Evolutionary conservation across 2,329 filamentous ascomycete genomes (phyloP), one percentile per base, ranked within the genome.

Genomic region (Zymoseptoria tritici): DNA sequence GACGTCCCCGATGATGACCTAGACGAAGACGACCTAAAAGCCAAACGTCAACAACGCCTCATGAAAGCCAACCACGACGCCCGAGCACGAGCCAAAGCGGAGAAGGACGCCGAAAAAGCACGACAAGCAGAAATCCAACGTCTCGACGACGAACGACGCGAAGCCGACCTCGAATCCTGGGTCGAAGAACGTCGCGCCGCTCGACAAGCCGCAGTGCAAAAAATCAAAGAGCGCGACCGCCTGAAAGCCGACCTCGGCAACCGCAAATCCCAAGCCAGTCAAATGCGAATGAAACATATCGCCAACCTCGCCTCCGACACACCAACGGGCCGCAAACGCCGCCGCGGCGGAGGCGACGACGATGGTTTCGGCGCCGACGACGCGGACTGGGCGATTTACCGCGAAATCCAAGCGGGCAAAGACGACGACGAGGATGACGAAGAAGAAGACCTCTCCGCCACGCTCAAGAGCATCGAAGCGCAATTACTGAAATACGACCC

Each of bases 201-300:
- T 21, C 87, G 91, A 53, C 79, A 83, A 64, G 83, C 84, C 21
- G 80, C 96, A 2, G 82, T 88, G 7, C 80, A 90, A 69, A 91
- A 86, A 74, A 95, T 99, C 75, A 97, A 96, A 74, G 93, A 97
- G 67, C 87, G 91, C 56, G 91, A 97, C 70, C 85, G 92, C 19
- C 83, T 97, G 62, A 97, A 96, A 77, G 90, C 91, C 51, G 94
- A 99, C 71, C 83, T 97, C 1, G 92, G 93, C 59, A 97, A 97
- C 76, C 89, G 94, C 71, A 99, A 99, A 75, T 97, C 92, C 0
- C 85, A 97, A 20, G 94, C 94, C 8, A 94, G 89, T 59, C 93
- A 97, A 75, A 95, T 96, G 77, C 89, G 94, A 64, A 99, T 99
- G 94, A 97, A 97, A 78, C 93, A 88, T 55, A 91, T 99, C 60